Percentiles rank a stretch among this genome's conserved stretches.
phyloP scores from a whole-genome alignment of 331 rosid species.

The Saraca asoca region DNA sequence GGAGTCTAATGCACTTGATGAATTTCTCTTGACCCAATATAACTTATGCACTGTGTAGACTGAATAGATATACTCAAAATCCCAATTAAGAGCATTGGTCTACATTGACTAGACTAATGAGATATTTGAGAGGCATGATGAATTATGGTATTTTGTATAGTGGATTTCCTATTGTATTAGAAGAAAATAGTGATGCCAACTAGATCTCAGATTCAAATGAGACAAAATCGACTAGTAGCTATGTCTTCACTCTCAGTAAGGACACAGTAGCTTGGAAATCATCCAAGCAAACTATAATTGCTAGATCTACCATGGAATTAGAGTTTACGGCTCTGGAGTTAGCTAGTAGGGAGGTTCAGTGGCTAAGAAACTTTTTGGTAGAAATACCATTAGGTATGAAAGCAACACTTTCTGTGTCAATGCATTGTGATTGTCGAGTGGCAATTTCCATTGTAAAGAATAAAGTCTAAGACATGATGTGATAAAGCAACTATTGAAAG shows the following conservation, averaged over 20 bases:
- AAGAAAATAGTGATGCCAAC: slow-evolving; percentile 1
- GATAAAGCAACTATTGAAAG: neutral
- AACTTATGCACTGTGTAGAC: neutral
- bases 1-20: neutral
- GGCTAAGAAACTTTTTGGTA: neutral
- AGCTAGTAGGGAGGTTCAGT: too few relatives aligned
- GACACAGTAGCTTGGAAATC: slow-evolving; percentile 7
- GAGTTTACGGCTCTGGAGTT: neutral
- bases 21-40: too few relatives aligned
- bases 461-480: neutral
- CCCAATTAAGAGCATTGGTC: neutral
- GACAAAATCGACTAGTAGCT: neutral
- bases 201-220: neutral
- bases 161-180: too few relatives aligned
- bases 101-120: neutral
- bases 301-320: neutral
- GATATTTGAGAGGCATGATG: neutral
- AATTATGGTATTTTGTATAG: too few relatives aligned
- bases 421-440: neutral
- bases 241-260: too few relatives aligned
- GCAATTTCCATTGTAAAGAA: neutral
- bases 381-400: neutral
- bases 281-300: neutral
- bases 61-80: neutral
- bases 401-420: neutral